Base-by-base conservation (phyloP, 345 rosid species). In the Lumnitzera littorea region DNA sequence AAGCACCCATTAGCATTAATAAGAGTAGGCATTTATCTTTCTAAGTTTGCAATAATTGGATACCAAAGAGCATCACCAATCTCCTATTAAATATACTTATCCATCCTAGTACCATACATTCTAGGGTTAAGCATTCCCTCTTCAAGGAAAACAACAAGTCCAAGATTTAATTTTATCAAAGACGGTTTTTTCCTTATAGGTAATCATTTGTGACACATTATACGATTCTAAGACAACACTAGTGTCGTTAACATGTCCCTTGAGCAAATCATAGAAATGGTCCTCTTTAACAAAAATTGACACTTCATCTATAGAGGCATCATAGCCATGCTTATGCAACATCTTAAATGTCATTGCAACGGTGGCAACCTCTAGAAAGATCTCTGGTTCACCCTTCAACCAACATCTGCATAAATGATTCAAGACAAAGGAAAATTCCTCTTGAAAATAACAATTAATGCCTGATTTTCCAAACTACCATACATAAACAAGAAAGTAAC, bases 261-360 rank as follows among this genome's bases (percentile, higher is more conserved):
- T 74, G 48, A 80, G 70, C 48, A 89, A 76, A 73, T 64, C 52
- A 64, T 59, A 71, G 82, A 82, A 86, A 17, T 64, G 60, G 62
- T 69, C 74, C 68, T 88, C 86, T 66, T 77, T 80, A 3, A 76
- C 70, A 67, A 78, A 82, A 58, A 64, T 78, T 64, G 62, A 50
- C 31, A 90, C 72, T 14, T 52, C 64, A 71, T 86, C 99, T 90
- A 80, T 67, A 64, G 91, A 79, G 64, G 88, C 89, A 68, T 80
- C 75, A 63, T 88, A 88, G 56, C 97, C 91, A 53, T 82, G 72
- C 56, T 65, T 50, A 47, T 84, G 85, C 62, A 90, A 68, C 53
- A 88, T 48, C n/a, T 86, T 85, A 63, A 88, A 94, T 53, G 96
- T 88, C 86, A 88, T 67, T 13, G 91, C 90, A 49, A 84, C 80